Conservation (phyloP, 441 rosid genomes). For the Pelargonium myrrhifolium region DNA sequence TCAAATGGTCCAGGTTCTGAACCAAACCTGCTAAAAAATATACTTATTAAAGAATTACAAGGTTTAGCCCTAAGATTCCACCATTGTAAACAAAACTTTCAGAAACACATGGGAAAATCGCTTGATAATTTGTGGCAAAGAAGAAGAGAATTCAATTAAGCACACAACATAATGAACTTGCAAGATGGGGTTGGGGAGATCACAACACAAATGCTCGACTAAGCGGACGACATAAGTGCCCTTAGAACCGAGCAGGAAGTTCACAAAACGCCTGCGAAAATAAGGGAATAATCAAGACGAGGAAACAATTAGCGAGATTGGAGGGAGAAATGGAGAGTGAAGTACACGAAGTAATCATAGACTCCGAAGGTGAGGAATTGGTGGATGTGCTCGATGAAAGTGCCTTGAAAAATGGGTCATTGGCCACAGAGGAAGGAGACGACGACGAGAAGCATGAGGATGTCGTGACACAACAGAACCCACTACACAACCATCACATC, state of each 20-base stretch:
- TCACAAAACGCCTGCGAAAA: conserved; percentile 42
- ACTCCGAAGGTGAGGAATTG: conserved; percentile 80
- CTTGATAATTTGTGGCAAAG: not conserved
- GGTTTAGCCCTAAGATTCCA: not conserved
- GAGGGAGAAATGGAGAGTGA: not conserved
- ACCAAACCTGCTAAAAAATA: not conserved
- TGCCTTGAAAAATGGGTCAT: conserved; percentile 84
- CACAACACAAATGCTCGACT: conserved; percentile 61
- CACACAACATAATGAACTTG: no score
- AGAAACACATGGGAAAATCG: not conserved
- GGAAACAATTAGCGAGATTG: not conserved
- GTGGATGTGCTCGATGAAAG: conserved; percentile 66
- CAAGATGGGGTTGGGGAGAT: conserved; percentile 73
- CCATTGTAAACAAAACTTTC: not conserved
- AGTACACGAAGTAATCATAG: conserved; percentile 65
- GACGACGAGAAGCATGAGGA: conserved; percentile 47
- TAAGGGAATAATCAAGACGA: conserved; percentile 6
- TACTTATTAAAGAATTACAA: not conserved
- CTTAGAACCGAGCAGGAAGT: conserved; percentile 49
- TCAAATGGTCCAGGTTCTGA: no score
- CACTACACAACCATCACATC: conserved; percentile 49
- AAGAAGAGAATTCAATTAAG: not conserved
- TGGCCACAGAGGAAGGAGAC: conserved; percentile 90
- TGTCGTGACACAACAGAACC: conserved; percentile 65
- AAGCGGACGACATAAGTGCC: conserved; percentile 46